phyloP scores from a whole-genome alignment of 345 rosid species.

The Eucalyptus tenuipes region DNA sequence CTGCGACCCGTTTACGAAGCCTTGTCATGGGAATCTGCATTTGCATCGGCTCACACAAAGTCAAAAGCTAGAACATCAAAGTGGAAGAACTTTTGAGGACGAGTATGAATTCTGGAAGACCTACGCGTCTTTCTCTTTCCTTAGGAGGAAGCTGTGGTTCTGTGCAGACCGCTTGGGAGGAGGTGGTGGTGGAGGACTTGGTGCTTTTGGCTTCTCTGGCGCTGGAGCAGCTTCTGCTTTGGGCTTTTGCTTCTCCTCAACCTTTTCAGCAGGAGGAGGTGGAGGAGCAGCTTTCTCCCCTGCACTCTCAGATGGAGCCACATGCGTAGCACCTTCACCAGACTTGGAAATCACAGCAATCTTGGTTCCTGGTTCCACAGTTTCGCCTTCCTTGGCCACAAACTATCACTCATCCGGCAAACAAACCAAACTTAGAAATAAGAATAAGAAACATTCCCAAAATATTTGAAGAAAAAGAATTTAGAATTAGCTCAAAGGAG shows the following conservation, averaged over 20 bases:
- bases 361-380: slow-evolving; percentile 86
- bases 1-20: slow-evolving; percentile 90
- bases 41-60: background rate
- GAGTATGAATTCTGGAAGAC: background rate
- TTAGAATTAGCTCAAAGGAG: background rate
- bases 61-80: background rate
- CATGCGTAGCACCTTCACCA: slow-evolving; percentile 71
- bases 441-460: background rate
- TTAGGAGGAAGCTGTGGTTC: slow-evolving; percentile 99
- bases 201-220: slow-evolving; percentile 34
- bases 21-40: slow-evolving; percentile 97
- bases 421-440: background rate
- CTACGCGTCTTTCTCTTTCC: slow-evolving; percentile 94
- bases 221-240: slow-evolving; percentile 31
- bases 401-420: slow-evolving; percentile 23
- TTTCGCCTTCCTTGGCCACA: slow-evolving; percentile 91
- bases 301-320: slow-evolving; percentile 61
- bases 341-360: slow-evolving; percentile 83
- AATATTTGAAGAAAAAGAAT: background rate
- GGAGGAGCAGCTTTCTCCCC: slow-evolving; percentile 35
- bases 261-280: slow-evolving; percentile 24
- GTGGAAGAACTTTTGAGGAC: background rate
- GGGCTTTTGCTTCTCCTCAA: slow-evolving; percentile 26
- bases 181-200: slow-evolving; percentile 22
- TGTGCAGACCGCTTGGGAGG: slow-evolving; percentile 54